Conservation (phyloP, 2,329 filamentous ascomycete species). For the Dactylellina haptotyla region DNA sequence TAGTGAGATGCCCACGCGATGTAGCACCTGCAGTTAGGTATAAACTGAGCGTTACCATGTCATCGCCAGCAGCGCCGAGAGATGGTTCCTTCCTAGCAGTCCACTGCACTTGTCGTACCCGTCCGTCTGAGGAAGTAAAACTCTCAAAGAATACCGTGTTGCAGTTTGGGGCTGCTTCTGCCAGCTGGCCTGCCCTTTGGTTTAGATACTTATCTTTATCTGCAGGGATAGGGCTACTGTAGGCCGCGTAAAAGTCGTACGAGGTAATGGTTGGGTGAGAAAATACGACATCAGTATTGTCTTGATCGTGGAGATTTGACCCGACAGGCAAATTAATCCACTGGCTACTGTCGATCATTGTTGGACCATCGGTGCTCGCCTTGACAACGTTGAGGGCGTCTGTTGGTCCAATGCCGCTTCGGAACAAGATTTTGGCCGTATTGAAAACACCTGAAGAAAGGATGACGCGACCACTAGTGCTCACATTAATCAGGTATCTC, state of each 20-base stretch:
- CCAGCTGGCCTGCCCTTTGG: conserved; percentile 66
- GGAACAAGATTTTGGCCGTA: conserved; percentile 74
- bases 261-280: conserved; percentile 67
- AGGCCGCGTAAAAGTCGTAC: conserved; percentile 75
- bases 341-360: conserved; percentile 65
- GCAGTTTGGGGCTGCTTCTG: conserved; percentile 64
- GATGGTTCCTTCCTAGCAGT: conserved; percentile 72
- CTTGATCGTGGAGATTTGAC: conserved; percentile 70
- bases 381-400: conserved; percentile 66
- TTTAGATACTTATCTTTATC: conserved; percentile 66
- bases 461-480: conserved; percentile 72
- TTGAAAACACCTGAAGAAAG: conserved; percentile 75
- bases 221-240: conserved; percentile 63
- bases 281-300: conserved; percentile 69
- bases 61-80: conserved; percentile 62
- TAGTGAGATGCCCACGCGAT: conserved; percentile 64
- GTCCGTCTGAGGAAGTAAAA: conserved; percentile 66
- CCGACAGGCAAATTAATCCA: conserved; percentile 72
- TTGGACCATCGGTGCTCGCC: conserved; percentile 65
- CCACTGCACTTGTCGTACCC: conserved; percentile 73
- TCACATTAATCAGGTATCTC: conserved; percentile 71
- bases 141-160: conserved; percentile 57
- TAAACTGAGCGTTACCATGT: conserved; percentile 64
- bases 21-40: conserved; percentile 67
- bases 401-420: conserved; percentile 74